phyloP scores from a whole-genome alignment of 495 filamentous ascomycete genomes.

The Amorphotheca resinae region DNA sequence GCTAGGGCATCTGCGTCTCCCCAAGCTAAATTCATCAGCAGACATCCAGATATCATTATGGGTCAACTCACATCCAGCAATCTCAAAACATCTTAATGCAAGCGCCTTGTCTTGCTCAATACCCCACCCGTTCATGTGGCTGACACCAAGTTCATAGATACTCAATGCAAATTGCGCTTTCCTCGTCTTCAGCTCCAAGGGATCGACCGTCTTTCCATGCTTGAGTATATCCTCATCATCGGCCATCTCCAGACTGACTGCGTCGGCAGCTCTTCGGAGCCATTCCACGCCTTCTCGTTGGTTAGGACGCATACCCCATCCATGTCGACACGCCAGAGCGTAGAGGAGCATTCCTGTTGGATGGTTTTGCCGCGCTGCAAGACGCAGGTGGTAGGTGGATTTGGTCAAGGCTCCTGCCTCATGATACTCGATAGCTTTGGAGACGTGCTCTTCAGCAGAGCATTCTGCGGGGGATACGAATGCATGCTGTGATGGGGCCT shows the following conservation, averaged over 20 bases:
- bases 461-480: conserved; percentile 26
- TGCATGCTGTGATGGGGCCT: conserved; percentile 40
- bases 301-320: conserved; percentile 94
- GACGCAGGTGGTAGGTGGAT: conserved; percentile 87
- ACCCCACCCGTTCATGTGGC: conserved; percentile 96
- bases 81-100: conserved; percentile 88
- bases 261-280: conserved; percentile 80
- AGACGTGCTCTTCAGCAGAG: conserved; percentile 72
- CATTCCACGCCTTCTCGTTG: conserved; percentile 79
- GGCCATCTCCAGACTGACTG: conserved; percentile 67
- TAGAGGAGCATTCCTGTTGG: conserved; percentile 94
- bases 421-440: conserved; percentile 77
- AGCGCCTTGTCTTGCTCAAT: conserved; percentile 83
- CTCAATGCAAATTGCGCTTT: conserved; percentile 88
- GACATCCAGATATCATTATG: not conserved
- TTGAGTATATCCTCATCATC: conserved; percentile 60
- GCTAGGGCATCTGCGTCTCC: conserved; percentile 91
- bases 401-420: conserved; percentile 75
- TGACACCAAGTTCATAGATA: conserved; percentile 93
- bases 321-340: conserved; percentile 90
- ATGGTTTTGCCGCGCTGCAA: conserved; percentile 73
- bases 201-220: conserved; percentile 49
- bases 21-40: conserved; percentile 46
- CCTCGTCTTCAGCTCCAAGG: conserved; percentile 58
- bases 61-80: conserved; percentile 60